These are phyloP conservation scores for Graphilbum fragrans DNA, from an alignment of 2,329 filamentous ascomycete genomes.

Conservation along the genomic window DNA sequence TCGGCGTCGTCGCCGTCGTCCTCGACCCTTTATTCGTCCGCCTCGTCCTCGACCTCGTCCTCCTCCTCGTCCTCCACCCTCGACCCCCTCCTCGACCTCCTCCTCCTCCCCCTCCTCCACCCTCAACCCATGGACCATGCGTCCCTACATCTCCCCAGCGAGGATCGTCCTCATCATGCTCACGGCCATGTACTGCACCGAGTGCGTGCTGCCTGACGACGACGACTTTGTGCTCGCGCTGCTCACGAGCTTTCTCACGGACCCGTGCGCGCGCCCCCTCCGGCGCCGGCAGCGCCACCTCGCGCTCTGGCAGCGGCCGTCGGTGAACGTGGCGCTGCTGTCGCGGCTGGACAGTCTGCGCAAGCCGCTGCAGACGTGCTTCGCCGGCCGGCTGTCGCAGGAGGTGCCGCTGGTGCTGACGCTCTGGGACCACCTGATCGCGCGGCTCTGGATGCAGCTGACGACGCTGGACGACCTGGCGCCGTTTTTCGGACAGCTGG, in stretches of 20 bases:
- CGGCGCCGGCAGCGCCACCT: conserved; percentile 9
- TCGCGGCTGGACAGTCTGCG: conserved; percentile 16
- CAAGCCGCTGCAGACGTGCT: conserved; percentile 7
- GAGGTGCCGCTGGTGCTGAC: conserved; percentile 26
- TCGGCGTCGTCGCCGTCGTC: no score
- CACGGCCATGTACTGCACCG: conserved; percentile 68
- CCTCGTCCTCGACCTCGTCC: no score
- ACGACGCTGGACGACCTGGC: conserved; percentile 74
- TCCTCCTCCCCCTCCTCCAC: background rate
- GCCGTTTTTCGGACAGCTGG: conserved; percentile 55
- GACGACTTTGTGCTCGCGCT: conserved; percentile 28
- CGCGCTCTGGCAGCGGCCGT: conserved; percentile 34
- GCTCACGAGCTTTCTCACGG: conserved; percentile 31
- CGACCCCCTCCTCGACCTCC: background rate
- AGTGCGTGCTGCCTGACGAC: conserved; percentile 29
- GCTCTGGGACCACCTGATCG: conserved; percentile 77
- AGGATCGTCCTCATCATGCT: conserved; percentile 76
- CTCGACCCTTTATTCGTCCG: no score
- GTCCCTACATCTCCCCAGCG: conserved; percentile 9
- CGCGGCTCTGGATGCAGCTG: conserved; percentile 64
- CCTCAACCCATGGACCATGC: conserved; percentile 3
- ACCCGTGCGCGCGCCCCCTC: conserved; percentile 23
- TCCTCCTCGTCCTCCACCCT: background rate
- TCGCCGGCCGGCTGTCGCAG: no score
- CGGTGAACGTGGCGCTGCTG: conserved; percentile 37